Conservation (phyloP, 352 stramenopile species). For the Pythium vanterpoolii region DNA sequence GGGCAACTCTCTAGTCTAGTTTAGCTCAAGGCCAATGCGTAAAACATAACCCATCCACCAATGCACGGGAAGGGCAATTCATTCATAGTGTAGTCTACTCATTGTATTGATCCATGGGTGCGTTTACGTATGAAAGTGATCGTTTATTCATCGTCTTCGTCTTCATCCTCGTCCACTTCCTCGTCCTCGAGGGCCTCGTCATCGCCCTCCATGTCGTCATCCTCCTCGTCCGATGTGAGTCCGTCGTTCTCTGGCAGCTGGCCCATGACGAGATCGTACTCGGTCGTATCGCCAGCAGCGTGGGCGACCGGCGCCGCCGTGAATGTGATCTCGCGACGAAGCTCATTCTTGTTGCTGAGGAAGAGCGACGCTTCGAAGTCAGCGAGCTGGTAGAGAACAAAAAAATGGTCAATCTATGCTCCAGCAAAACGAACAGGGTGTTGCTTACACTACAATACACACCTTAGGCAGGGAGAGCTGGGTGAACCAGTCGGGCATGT, state of each 20-base stretch:
- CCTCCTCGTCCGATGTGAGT: constrained; percentile 68
- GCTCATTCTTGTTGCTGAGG: constrained; percentile 49
- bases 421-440: too few relatives aligned
- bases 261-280: constrained; percentile 83
- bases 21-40: too few relatives aligned
- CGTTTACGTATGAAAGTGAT: not conserved
- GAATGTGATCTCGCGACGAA: constrained; percentile 61
- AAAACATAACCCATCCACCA: too few relatives aligned
- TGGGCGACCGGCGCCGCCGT: constrained; percentile 44
- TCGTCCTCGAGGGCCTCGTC: constrained; percentile 42
- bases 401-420: too few relatives aligned
- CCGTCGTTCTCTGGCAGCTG: constrained; percentile 74
- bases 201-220: constrained; percentile 28
- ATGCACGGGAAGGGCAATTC: not conserved
- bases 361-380: constrained; percentile 56
- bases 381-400: constrained; percentile 39
- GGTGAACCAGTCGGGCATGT: constrained; percentile 65
- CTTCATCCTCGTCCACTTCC: constrained; percentile 39
- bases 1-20: too few relatives aligned
- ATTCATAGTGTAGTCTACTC: constrained; percentile 12
- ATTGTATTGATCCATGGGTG: constrained; percentile 15
- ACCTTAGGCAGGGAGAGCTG: constrained; percentile 57
- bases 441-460: too few relatives aligned
- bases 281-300: constrained; percentile 64
- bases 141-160: constrained; percentile 41